These are phyloP conservation scores for Sporisorium scitamineum DNA, from an alignment of 1,284 basidiomycete genomes.

Conservation along the genomic window DNA sequence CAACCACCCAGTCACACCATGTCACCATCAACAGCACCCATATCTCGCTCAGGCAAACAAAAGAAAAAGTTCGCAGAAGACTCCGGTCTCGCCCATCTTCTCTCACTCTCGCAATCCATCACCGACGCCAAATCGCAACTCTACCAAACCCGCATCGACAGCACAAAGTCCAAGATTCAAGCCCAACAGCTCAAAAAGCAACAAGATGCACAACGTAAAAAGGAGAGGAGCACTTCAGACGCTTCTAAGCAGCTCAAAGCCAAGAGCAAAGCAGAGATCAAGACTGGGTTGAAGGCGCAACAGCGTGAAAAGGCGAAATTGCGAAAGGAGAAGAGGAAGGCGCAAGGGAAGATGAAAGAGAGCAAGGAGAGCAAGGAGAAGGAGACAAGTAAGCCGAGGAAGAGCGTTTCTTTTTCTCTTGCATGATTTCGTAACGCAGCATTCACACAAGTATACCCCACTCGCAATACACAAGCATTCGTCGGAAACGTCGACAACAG, in stretches of 20 bases:
- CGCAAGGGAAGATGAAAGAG: not conserved
- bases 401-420: conserved; percentile 42
- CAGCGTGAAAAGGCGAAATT: conserved; percentile 28
- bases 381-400: conserved; percentile 18
- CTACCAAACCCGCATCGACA: conserved; percentile 13
- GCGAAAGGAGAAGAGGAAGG: conserved; percentile 32
- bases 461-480: not conserved
- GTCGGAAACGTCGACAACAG: not conserved
- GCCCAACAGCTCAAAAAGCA: conserved; percentile 20
- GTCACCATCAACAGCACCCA: not conserved
- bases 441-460: not conserved
- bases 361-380: not conserved
- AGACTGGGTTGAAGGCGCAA: conserved; percentile 29
- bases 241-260: not conserved
- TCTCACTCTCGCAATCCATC: conserved; percentile 43
- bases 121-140: conserved; percentile 15
- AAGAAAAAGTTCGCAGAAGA: conserved; percentile 40
- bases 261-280: conserved; percentile 47
- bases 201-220: conserved; percentile 1
- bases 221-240: conserved; percentile 1
- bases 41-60: conserved; percentile 15
- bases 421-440: not conserved
- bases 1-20: not conserved
- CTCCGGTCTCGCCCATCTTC: conserved; percentile 32
- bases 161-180: conserved; percentile 19